These are phyloP conservation scores for Boletus sp. DNA, from an alignment of 1,284 basidiomycete genomes.

Conservation along the genomic window DNA sequence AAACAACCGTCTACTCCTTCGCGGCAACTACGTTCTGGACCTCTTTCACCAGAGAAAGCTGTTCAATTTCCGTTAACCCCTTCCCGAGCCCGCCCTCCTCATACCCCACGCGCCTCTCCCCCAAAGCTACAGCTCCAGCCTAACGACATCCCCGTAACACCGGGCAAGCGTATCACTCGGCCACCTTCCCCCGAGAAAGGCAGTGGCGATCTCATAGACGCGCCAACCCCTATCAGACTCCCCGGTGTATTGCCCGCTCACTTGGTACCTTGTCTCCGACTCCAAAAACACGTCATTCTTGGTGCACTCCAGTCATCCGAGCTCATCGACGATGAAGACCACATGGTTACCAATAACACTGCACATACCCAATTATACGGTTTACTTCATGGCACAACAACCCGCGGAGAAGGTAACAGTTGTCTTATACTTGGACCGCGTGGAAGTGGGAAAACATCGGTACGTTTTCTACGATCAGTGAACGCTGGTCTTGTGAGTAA, in stretches of 20 bases:
- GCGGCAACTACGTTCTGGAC: background rate
- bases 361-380: slow-evolving; percentile 60
- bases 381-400: slow-evolving; percentile 72
- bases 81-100: slow-evolving; percentile 31
- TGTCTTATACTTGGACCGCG: slow-evolving; percentile 83
- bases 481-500: slow-evolving; percentile 9
- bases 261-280: slow-evolving; percentile 47
- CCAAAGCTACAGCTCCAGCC: slow-evolving; percentile 15
- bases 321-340: slow-evolving; percentile 39
- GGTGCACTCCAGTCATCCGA: slow-evolving; percentile 45
- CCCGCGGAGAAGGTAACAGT: slow-evolving; percentile 87
- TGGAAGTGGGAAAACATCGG: slow-evolving; percentile 83
- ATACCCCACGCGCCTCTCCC: slow-evolving; percentile 25
- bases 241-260: slow-evolving; percentile 41
- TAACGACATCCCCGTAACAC: slow-evolving; percentile 23
- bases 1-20: slow-evolving; percentile 31
- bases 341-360: slow-evolving; percentile 49
- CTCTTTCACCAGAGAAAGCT: slow-evolving; percentile 7
- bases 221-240: slow-evolving; percentile 22
- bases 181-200: slow-evolving; percentile 25
- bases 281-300: slow-evolving; percentile 65
- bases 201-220: background rate
- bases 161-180: slow-evolving; percentile 20
- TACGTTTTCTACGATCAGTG: slow-evolving; percentile 43
- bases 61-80: slow-evolving; percentile 29